Base-by-base conservation (phyloP, 306 rosid genomes). In the Alnus rubra region DNA sequence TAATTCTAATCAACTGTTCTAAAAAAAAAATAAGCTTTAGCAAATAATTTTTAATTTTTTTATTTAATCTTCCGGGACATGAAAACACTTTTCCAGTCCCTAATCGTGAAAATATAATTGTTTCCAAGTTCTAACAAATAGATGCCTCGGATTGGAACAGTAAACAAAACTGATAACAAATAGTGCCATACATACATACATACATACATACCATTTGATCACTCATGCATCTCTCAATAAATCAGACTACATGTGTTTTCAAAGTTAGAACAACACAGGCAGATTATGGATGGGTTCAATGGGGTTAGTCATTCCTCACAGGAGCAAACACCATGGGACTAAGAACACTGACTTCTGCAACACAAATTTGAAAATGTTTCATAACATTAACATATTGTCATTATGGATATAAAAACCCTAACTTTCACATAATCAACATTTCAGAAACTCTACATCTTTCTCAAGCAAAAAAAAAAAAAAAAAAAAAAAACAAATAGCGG, bases 371-470 rank as follows among this genome's bases (percentile, higher is more conserved):
- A 73, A 59, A 60, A 51, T 74, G 82, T 55, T 76, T 69, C 84
- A 80, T 75, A 76, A 60, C 72, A 80, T 58, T 77, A 81, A 45
- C 88, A 81, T 49, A 78, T 35, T 82, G 67, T 78, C 78, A 71
- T 44, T 69, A 73, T 75, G 72, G 30, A 65, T 71, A 54, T 31
- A 18, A 60, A 77, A 48, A 9, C 71, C 54, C 53, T 60, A 55
- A 74, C 52, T 62, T 74, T 77, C 78, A 77, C 81, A 81, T 71
- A 77, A 74, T 54, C 76, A 78, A 64, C 76, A 85, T 58, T 74
- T 67, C 79, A 72, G 77, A 76, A 75, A 64, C 64, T 78, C 82
- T 78, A 78, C 86, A 75, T 78, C 80, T 81, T 82, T 79, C 78
- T 73, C 77, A 87, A 87, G 49, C 55, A 70, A 62, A 65, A 37